Evolutionary conservation across 1,139 yeast species (phyloP).

Genomic region (Taphrina wiesneri): DNA sequence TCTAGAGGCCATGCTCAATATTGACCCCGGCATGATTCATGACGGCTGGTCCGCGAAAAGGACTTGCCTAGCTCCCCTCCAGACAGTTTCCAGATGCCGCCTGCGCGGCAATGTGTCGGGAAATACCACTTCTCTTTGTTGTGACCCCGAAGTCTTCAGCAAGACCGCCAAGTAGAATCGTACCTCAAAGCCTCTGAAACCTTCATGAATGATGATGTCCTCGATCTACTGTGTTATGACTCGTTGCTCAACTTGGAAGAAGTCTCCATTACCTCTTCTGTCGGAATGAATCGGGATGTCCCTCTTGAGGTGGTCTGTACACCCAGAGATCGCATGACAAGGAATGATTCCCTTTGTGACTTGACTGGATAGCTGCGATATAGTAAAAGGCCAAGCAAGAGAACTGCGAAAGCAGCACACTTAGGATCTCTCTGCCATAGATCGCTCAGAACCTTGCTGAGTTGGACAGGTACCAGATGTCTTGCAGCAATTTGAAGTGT

Average conservation of each 20-base stretch:
- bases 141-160: slow-evolving; percentile 46
- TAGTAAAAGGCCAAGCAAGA: neutral
- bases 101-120: slow-evolving; percentile 53
- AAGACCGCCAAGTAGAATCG: slow-evolving; percentile 56
- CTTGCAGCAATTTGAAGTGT: neutral
- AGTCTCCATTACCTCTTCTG: slow-evolving; percentile 3
- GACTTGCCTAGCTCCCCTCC: slow-evolving; percentile 40
- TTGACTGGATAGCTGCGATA: slow-evolving; percentile 13
- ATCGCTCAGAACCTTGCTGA: neutral
- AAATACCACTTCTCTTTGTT: slow-evolving; percentile 51
- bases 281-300: slow-evolving; percentile 24
- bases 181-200: slow-evolving; percentile 59
- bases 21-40: too few relatives aligned
- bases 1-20: too few relatives aligned
- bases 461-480: neutral
- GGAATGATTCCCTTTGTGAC: slow-evolving; percentile 18
- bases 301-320: slow-evolving; percentile 31
- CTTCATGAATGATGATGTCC: slow-evolving; percentile 63
- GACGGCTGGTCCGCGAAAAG: neutral
- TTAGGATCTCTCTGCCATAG: slow-evolving; percentile 9
- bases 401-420: neutral
- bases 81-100: slow-evolving; percentile 42
- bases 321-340: slow-evolving; percentile 30
- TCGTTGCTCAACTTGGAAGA: neutral
- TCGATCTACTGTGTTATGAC: slow-evolving; percentile 45